Percentiles rank a stretch among this genome's conserved stretches.
These are phyloP conservation scores for Phytophthora gonapodyides DNA, from an alignment of 352 stramenopile species.

Conservation along the genomic window DNA sequence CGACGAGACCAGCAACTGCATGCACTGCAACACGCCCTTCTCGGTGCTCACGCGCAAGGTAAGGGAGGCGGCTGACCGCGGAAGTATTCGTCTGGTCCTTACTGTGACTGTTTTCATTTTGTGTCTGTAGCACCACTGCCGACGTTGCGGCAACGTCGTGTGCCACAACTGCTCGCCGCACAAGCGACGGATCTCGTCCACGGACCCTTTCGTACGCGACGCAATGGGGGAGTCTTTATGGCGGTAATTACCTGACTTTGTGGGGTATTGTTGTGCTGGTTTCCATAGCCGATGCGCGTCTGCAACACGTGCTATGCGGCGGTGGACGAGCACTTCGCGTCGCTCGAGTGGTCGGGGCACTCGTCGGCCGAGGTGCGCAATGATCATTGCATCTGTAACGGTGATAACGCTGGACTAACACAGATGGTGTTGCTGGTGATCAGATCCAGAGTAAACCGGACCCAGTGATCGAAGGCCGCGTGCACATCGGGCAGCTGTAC, in stretches of 20 bases:
- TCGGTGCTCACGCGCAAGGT: constrained; percentile 86
- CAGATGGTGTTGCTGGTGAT: constrained; percentile 1
- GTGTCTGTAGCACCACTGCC: constrained; percentile 71
- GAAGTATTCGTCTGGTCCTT: background rate
- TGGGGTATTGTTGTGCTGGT: constrained; percentile 5
- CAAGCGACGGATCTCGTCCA: constrained; percentile 81
- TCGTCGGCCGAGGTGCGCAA: constrained; percentile 60
- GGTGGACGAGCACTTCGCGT: constrained; percentile 85
- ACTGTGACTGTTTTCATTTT: constrained; percentile 2
- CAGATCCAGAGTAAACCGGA: constrained; percentile 72
- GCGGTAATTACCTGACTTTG: constrained; percentile 14
- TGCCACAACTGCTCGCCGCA: constrained; percentile 88
- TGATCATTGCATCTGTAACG: background rate
- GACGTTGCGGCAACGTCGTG: constrained; percentile 83
- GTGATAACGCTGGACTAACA: background rate
- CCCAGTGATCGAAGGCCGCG: constrained; percentile 79
- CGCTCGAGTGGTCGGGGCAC: constrained; percentile 82
- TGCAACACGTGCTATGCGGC: constrained; percentile 87
- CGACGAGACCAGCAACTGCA: constrained; percentile 85
- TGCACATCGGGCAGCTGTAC: constrained; percentile 87
- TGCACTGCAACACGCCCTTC: constrained; percentile 88
- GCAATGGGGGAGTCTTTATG: background rate
- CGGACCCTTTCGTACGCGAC: constrained; percentile 76
- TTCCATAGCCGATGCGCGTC: constrained; percentile 77
- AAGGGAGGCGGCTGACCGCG: background rate